Evolutionary conservation across 306 rosid genomes (phyloP).

Genomic region (Quercus agrifolia): DNA sequence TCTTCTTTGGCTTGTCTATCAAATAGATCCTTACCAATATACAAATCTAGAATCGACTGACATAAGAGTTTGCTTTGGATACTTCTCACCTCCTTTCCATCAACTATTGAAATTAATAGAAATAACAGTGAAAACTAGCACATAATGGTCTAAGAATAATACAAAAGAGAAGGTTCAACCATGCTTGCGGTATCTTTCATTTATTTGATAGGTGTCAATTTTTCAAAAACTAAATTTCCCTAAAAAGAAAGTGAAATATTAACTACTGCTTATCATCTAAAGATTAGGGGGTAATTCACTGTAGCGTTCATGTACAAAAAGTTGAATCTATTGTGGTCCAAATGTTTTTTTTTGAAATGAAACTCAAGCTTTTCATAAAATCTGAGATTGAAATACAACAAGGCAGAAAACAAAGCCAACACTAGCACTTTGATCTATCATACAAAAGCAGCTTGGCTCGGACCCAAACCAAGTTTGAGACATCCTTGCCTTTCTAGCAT

Average conservation of each 20-base stretch:
- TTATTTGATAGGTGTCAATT: background rate
- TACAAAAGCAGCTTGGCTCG: too few species aligned
- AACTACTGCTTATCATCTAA: too few species aligned
- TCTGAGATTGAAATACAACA: too few species aligned
- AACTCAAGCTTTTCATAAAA: too few species aligned
- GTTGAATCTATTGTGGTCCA: background rate
- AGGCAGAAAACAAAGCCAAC: too few species aligned
- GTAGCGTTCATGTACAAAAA: too few species aligned
- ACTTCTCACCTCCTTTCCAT: slow-evolving; percentile 90
- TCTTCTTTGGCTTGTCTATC: slow-evolving; percentile 88
- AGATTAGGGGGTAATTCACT: too few species aligned
- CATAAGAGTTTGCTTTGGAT: slow-evolving; percentile 80
- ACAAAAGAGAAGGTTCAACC: background rate
- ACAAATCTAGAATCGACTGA: slow-evolving; percentile 71
- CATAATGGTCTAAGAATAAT: background rate
- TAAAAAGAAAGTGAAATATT: background rate
- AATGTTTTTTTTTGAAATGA: too few species aligned
- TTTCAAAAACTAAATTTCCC: background rate
- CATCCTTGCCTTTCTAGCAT: too few species aligned
- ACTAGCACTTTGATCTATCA: too few species aligned
- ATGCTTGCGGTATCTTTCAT: background rate
- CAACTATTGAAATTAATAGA: slow-evolving; percentile 51
- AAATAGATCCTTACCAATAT: slow-evolving; percentile 83
- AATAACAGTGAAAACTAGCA: background rate
- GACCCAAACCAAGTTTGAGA: too few species aligned